Evolutionary conservation across 768 basidiomycete genomes (phyloP), one percentile per base, ranked within the genome.

Genomic region (Dacryopinax primogenitus): DNA sequence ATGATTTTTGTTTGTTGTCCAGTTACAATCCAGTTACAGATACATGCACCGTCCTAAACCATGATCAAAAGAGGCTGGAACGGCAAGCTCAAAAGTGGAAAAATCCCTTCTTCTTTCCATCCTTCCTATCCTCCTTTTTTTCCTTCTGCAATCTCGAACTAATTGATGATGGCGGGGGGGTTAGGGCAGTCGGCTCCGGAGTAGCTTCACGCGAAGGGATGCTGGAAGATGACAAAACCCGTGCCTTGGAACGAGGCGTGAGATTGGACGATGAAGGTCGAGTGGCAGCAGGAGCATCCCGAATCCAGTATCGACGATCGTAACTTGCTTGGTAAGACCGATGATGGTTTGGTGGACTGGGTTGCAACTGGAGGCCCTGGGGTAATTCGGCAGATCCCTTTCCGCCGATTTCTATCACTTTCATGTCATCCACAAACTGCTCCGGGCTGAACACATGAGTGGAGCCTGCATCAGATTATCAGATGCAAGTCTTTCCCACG

Each of bases 361-460:
- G n/a, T 21, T 61, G 64, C 1, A 64, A 28, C 61, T 65, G 66
- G 26, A 68, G 68, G 12, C 65, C 67, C 18, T 62, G 62, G 1
- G 70, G 87, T 33, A 84, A 67, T 16, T 84, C 80, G 64, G 79
- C 79, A 4, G 88, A 91, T 21, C 92, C 93, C 23, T 88, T 83
- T 6, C 94, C 93, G n/a, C 86, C 85, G 33, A 92, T 78, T 45
- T 92, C 92, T 16, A 99, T 79, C 21, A 87, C 85, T 73, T 88
- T 88, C 65, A 98, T 80, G 72, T 97, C 92, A 66, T 88, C 86
- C 61, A 94, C 77, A 72, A 96, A 95, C 30, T 84, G 78, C 35
- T 86, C 84, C 1, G 96, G 94, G 0, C 90, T 92, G 64, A 86
- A 70, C 9, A 85, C 78, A 73, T 98, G 92, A 3, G 92, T 94